Base-by-base conservation (phyloP, 2,329 filamentous ascomycete genomes). In the Colletotrichum abscissum region DNA sequence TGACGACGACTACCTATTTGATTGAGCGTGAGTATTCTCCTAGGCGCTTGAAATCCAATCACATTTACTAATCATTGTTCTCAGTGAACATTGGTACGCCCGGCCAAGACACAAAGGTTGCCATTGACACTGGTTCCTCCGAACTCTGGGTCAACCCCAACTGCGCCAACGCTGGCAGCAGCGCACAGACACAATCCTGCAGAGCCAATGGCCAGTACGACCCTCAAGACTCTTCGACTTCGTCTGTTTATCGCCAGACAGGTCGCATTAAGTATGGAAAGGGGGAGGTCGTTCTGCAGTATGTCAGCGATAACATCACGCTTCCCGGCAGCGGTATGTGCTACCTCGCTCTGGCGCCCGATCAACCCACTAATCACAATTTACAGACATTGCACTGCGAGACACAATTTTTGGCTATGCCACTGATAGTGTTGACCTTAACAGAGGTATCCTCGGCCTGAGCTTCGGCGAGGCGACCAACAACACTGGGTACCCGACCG, bases 111-210 rank as follows among this genome's bases (percentile, higher is more conserved):
- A 79, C 88, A 46, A 83, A 84, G 26, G 85, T 88, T 38, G 82
- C 88, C 52, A 81, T 88, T 69, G 86, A 88, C 72, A 88, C 86
- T 0, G 88, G 88, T 12, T 89, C 88, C 5, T 86, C 86, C 73
- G 87, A 89, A 77, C 83, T 89, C 7, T 90, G 88, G 88, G 86
- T 89, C 49, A 88, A 89, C 73, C 87, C 88, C 2, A 80, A 84
- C 63, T 90, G 88, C 77, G 65, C 76, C 1, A 82, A 80, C 3
- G 82, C 86, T 0, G 81, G 79, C 11, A 79, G 79, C 9, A 74
- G 79, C 6, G 75, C 76, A 0, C 80, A 85, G 54, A 75, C 77
- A 2, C 67, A 79, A 0, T 82, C 84, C 56, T 89, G 87, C 77
- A 16, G 75, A 0, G 57, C 75, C 0, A 86, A 86, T 64, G 84